phyloP scores from a whole-genome alignment of 495 filamentous ascomycete genomes.

The Penicilliopsis zonata region DNA sequence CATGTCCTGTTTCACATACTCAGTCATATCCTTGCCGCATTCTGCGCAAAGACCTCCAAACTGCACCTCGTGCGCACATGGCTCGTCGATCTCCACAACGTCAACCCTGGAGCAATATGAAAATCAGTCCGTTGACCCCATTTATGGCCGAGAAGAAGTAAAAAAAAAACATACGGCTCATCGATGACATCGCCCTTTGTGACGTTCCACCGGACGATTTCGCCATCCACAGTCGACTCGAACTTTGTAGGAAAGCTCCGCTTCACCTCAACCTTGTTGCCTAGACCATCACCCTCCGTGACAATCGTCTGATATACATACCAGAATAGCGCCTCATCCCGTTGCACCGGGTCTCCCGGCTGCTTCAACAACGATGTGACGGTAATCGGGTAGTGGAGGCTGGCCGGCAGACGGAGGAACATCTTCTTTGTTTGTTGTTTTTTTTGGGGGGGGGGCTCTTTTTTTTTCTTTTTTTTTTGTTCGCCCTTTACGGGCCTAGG shows the following conservation, averaged over 20 bases:
- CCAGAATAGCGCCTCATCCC: constrained; percentile 63
- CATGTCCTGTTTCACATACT: constrained; percentile 27
- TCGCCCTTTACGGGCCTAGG: too few relatives aligned
- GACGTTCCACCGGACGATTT: constrained; percentile 63
- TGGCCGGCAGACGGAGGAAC: constrained; percentile 39
- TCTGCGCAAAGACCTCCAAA: constrained; percentile 79
- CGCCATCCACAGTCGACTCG: constrained; percentile 72
- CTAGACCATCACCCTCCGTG: constrained; percentile 60
- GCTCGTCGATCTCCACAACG: constrained; percentile 75
- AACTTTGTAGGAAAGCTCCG: constrained; percentile 64
- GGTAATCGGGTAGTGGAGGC: constrained; percentile 87
- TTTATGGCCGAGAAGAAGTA: not conserved
- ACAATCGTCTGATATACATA: constrained; percentile 73
- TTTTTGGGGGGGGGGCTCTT: too few relatives aligned
- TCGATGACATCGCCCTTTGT: constrained; percentile 57
- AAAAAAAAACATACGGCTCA: constrained; percentile 19
- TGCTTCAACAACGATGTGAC: constrained; percentile 74
- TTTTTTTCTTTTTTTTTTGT: constrained; percentile 4
- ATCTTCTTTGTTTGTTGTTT: constrained; percentile 19
- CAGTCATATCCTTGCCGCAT: constrained; percentile 97
- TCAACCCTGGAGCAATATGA: constrained; percentile 23
- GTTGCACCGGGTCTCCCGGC: constrained; percentile 59
- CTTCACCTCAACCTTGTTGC: constrained; percentile 52
- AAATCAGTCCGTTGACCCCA: constrained; percentile 5
- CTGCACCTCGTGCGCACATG: constrained; percentile 82